Evolutionary conservation across 2,329 filamentous ascomycete species (phyloP), one percentile per base, ranked within the genome.

Genomic region (Epichloe aotearoae): DNA sequence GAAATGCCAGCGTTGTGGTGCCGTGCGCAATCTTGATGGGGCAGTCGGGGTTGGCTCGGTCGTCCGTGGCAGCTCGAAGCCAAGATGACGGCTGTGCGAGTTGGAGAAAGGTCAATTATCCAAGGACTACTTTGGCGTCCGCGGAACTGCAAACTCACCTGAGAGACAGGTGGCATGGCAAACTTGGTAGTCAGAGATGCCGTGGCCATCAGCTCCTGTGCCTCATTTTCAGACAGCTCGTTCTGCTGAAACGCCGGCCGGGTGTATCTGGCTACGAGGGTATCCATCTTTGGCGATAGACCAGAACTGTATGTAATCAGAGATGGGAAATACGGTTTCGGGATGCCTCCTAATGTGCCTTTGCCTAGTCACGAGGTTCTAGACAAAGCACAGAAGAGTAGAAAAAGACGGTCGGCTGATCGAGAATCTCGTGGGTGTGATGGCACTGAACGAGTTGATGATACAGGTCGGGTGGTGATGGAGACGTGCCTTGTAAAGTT

Each of bases 1-100:
- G 84, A 79, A 98, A 98, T 56, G 90, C 91, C 55, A 98, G 83
- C 49, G 93, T 98, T 53, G 93, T 98, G 55, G 93, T 98, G 66
- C 93, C 93, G 80, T 98, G 93, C 57, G 93, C 93, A 63, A 98
- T 90, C 80, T 98, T 98, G 80, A 98, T 98, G 61, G 93, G 93
- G 72, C 90, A 96, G 72, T 86, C 82, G 53, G 93, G 89, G 76
- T 98, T 98, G 62, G 89, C 84, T 70, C 90, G 84, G 79, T 98
- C 93, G 75, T 98, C 93, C 60, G 93, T 97, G 70, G 88, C 88
- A 61, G 93, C 88, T 66, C 93, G 90, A 64, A 98, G 88, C 86
- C 93, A 98, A 63, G 88, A 82, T 57, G 89, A 86, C 60, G 88
- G 86, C 87, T 95, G 66, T 12, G 8, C 11, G 26, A 17, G 12